A percentile compares a stretch with the other conserved stretches of the same genome.
These are phyloP conservation scores for Beauveria varroae DNA, from an alignment of 2,329 filamentous ascomycete genomes.

Conservation along the genomic window DNA sequence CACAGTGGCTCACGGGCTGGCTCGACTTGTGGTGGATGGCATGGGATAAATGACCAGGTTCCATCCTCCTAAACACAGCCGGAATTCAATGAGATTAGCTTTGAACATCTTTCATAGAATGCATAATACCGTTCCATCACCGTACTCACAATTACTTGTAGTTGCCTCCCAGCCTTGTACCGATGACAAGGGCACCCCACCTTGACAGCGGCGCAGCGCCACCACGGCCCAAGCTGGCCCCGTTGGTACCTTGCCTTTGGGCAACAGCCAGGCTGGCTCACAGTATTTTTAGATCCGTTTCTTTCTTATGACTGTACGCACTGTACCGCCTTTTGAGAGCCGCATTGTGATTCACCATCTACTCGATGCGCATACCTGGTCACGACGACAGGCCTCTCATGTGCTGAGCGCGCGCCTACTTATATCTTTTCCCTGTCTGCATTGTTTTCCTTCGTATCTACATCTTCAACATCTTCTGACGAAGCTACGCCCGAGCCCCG, in stretches of 20 bases:
- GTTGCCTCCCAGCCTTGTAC: not conserved
- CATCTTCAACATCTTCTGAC: not conserved
- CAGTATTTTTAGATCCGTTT: not conserved
- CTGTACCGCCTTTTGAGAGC: not conserved
- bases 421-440: not conserved
- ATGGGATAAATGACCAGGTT: too few relatives aligned
- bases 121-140: too few relatives aligned
- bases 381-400: not conserved
- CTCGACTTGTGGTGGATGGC: too few relatives aligned
- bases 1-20: too few relatives aligned
- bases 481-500: not conserved
- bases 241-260: not conserved
- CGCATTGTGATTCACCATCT: not conserved
- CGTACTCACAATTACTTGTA: too few relatives aligned
- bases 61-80: too few relatives aligned
- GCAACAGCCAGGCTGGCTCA: not conserved
- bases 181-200: not conserved
- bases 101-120: too few relatives aligned
- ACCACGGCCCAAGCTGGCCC: slow-evolving; percentile 2
- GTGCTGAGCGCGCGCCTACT: not conserved
- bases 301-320: not conserved
- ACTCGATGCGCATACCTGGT: not conserved
- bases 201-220: not conserved
- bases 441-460: not conserved
- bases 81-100: too few relatives aligned